These are phyloP conservation scores for Sindora glabra DNA, from an alignment of 306 rosid species.

Conservation along the genomic window DNA sequence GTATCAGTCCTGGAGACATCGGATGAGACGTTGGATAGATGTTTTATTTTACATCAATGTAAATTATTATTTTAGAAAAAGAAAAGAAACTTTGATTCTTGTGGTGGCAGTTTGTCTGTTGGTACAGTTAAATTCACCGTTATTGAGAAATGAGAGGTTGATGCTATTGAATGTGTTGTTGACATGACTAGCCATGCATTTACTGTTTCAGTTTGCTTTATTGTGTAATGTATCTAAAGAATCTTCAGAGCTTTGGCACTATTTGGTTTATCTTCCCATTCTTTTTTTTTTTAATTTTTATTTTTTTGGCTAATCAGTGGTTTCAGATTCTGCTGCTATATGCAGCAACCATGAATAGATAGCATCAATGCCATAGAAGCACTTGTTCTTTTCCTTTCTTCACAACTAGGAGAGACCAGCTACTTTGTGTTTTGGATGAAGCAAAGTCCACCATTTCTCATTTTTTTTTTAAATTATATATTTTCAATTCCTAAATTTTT, in stretches of 20 bases:
- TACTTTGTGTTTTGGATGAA: too few species aligned
- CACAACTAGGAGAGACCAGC: too few species aligned
- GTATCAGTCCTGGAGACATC: slow-evolving; percentile 16
- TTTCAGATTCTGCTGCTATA: background rate
- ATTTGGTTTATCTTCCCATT: background rate
- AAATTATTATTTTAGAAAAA: background rate
- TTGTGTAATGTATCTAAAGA: slow-evolving; percentile 25
- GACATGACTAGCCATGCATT: slow-evolving; percentile 37
- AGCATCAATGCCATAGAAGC: too few species aligned
- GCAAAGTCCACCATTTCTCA: too few species aligned
- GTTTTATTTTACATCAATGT: background rate
- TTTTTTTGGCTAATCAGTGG: slow-evolving; percentile 1
- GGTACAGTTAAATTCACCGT: slow-evolving; percentile 42
- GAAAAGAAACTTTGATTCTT: slow-evolving; percentile 11
- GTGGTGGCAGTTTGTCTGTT: slow-evolving; percentile 56
- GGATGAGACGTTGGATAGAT: slow-evolving; percentile 16
- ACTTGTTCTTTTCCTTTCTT: too few species aligned
- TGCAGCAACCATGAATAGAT: too few species aligned
- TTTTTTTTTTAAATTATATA: too few species aligned
- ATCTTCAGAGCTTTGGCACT: slow-evolving; percentile 36
- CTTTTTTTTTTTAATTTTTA: too few species aligned
- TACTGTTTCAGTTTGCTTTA: slow-evolving; percentile 19
- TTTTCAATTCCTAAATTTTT: too few species aligned
- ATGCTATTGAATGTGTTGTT: slow-evolving; percentile 18
- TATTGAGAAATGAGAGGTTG: slow-evolving; percentile 30